Percentiles rank a stretch among this genome's conserved stretches.
phyloP scores from a whole-genome alignment of 768 basidiomycete species.

The Naematelia encephala region DNA sequence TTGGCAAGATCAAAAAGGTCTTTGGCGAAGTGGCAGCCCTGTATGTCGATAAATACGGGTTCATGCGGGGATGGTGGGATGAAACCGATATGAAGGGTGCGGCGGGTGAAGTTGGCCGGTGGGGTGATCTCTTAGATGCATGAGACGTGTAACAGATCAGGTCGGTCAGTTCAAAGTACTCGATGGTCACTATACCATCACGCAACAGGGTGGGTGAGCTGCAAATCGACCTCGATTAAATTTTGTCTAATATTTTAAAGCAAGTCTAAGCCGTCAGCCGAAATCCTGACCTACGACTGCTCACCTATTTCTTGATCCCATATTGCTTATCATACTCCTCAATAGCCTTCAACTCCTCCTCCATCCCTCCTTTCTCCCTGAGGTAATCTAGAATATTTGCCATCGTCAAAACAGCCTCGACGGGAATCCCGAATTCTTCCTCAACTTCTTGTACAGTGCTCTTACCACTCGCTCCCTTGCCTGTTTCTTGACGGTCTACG shows the following conservation, averaged over 20 bases:
- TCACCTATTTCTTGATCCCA: conserved; percentile 51
- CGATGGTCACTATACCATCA: no score
- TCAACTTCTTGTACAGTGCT: conserved; percentile 84
- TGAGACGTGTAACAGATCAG: conserved; percentile 4
- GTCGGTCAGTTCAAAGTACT: no score
- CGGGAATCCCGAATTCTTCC: conserved; percentile 64
- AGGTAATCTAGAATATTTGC: conserved; percentile 80
- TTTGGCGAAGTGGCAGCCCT: conserved; percentile 38
- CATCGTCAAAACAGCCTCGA: conserved; percentile 79
- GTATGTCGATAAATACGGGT: conserved; percentile 39
- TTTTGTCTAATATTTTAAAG: no score
- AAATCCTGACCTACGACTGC: no score
- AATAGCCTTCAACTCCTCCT: conserved; percentile 68
- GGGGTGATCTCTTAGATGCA: conserved; percentile 32
- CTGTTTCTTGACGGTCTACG: conserved; percentile 82
- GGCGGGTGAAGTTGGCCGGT: conserved; percentile 39
- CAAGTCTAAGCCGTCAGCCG: no score
- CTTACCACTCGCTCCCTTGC: conserved; percentile 60
- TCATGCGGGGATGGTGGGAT: conserved; percentile 39
- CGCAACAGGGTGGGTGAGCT: no score
- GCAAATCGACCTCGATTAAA: no score
- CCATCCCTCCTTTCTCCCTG: conserved; percentile 61
- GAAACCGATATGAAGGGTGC: conserved; percentile 31
- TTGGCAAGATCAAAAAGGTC: conserved; percentile 40
- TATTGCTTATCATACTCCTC: conserved; percentile 70